Base-by-base conservation (phyloP, 1,139 yeast species). In the Yarrowia galli region DNA sequence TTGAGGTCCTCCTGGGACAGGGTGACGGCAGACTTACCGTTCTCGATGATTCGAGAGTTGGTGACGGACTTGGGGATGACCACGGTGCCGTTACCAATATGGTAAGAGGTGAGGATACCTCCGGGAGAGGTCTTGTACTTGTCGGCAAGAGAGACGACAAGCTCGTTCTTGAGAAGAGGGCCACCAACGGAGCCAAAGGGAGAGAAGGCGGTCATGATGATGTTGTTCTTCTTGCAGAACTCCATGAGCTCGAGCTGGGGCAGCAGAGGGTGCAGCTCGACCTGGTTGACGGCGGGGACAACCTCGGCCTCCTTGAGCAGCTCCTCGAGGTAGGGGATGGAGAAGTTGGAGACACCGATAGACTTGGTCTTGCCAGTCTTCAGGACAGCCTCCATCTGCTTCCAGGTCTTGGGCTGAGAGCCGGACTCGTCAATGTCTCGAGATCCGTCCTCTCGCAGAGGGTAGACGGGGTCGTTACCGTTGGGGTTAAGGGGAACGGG, bases 311-410 rank as follows among this genome's bases (percentile, higher is more conserved):
- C 82, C 42, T 79, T 79, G 70, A 89, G 80, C 68, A 91, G 80
- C 46, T 79, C 81, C 72, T 85, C 80, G 69, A 91, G 77, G 71
- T 84, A 81, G 51, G 80, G 80, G 49, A 83, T 78, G 20, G 91
- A 85, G 78, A 86, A 88, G 81, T 91, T 91, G 67, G 93, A 89
- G 58, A 91, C 91, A 75, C 97, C 97, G 74, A 91, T 83, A 49
- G 95, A 85, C 76, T 82, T 87, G 65, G 85, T 80, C 78, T 88
- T 87, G 58, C 87, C 89, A 65, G 87, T 79, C 72, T 85, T 82
- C 71, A 71, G 71, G 69, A 90, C 79, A 71, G 84, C 81, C 79
- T 91, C 95, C 80, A 91, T 81, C 68, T 80, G 79, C 76, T 85
- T 85, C 86, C 91, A 92, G 67, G 97, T 87, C 75, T 89, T 86